A percentile compares a stretch with the other conserved stretches of the same genome.
Conservation (phyloP, 306 rosid species). For the Canavalia gladiata region DNA sequence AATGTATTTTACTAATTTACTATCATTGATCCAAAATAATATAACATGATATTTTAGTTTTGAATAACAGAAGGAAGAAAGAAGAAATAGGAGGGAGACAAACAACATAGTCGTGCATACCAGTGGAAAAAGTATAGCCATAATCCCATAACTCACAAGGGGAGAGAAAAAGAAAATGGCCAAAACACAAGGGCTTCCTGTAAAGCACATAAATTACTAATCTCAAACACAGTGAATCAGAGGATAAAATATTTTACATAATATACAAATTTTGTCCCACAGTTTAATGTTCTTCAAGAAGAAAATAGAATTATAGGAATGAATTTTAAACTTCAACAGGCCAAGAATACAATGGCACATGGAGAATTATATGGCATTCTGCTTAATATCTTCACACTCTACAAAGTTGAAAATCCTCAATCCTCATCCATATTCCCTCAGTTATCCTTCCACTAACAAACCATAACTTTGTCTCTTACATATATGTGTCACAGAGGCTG, state of each 20-base stretch:
- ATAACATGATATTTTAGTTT: slow-evolving; percentile 31
- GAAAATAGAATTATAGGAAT: slow-evolving; percentile 31
- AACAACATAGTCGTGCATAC: slow-evolving; percentile 53
- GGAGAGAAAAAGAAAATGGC: slow-evolving; percentile 85
- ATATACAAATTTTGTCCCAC: slow-evolving; percentile 2
- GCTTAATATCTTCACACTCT: slow-evolving; percentile 1
- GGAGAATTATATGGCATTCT: slow-evolving; percentile 25
- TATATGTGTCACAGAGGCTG: neutral
- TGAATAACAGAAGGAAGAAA: slow-evolving; percentile 23
- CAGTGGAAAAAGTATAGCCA: slow-evolving; percentile 93
- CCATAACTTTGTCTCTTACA: slow-evolving; percentile 18
- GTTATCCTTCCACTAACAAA: slow-evolving; percentile 29
- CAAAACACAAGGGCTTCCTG: slow-evolving; percentile 96
- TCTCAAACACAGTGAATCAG: slow-evolving; percentile 44
- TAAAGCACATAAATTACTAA: slow-evolving; percentile 47
- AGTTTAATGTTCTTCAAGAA: slow-evolving; percentile 16
- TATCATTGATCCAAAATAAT: slow-evolving; percentile 23
- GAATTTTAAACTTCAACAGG: slow-evolving; percentile 18
- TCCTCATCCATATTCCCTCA: slow-evolving; percentile 20
- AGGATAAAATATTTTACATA: slow-evolving; percentile 23
- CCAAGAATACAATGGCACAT: slow-evolving; percentile 36
- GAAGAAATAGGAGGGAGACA: slow-evolving; percentile 33
- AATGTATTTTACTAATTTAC: neutral
- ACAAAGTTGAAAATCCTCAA: slow-evolving; percentile 18
- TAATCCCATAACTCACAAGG: slow-evolving; percentile 87